These are phyloP conservation scores for Malassezia arunalokei DNA, from an alignment of 1,284 basidiomycete species.

Conservation along the genomic window DNA sequence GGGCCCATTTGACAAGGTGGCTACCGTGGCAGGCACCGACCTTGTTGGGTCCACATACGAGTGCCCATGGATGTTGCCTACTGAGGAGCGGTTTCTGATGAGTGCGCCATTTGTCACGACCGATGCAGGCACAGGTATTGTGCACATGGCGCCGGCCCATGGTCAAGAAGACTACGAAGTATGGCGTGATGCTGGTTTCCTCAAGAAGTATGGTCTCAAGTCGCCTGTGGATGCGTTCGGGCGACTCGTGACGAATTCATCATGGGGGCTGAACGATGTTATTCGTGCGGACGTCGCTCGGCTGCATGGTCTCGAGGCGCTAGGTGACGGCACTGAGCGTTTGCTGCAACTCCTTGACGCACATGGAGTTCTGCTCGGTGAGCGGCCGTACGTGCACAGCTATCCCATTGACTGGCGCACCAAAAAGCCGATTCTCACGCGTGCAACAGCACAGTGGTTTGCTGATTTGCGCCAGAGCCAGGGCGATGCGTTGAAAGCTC, in stretches of 20 bases:
- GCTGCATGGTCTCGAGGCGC: conserved; percentile 61
- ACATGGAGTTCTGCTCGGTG: conserved; percentile 55
- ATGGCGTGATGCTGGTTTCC: conserved; percentile 24
- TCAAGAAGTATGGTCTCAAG: conserved; percentile 21
- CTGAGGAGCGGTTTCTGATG: conserved; percentile 49
- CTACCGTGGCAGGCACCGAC: conserved; percentile 19
- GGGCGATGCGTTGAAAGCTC: conserved; percentile 58
- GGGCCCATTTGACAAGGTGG: conserved; percentile 20
- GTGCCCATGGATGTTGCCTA: conserved; percentile 55
- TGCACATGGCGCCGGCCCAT: conserved; percentile 90
- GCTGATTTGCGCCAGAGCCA: conserved; percentile 79
- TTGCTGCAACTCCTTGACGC: conserved; percentile 53
- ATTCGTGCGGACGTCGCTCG: conserved; percentile 47
- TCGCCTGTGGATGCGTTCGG: conserved; percentile 65
- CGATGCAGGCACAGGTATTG: conserved; percentile 84
- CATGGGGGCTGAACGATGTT: conserved; percentile 1
- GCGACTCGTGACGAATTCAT: conserved; percentile 52
- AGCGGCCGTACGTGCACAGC: conserved; percentile 63
- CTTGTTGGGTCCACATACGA: conserved; percentile 59
- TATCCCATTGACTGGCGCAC: conserved; percentile 99
- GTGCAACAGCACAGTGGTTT: conserved; percentile 97
- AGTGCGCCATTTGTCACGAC: conserved; percentile 62
- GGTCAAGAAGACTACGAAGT: conserved; percentile 74
- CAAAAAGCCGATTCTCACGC: conserved; percentile 76
- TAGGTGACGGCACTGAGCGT: conserved; percentile 60